A percentile compares a stretch with the other conserved stretches of the same genome.
Conservation (phyloP, 1,139 yeast species). For the Yamadazyma oceani region DNA sequence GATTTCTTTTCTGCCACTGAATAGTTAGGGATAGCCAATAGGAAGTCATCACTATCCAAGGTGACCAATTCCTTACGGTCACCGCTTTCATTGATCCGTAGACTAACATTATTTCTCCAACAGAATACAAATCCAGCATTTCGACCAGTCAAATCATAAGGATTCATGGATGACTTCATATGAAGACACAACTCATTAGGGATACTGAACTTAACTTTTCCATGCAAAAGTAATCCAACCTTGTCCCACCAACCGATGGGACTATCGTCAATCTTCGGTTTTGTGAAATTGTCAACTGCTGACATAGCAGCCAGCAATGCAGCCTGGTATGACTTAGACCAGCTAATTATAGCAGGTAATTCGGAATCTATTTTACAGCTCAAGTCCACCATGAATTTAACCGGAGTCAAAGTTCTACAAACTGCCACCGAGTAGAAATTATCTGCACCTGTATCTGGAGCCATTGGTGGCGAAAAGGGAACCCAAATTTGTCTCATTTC, state of each 20-base stretch:
- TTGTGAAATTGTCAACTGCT: conserved; percentile 58
- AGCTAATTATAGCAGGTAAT: conserved; percentile 41
- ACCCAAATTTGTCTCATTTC: conserved; percentile 47
- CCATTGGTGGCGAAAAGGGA: conserved; percentile 46
- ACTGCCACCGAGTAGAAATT: conserved; percentile 42
- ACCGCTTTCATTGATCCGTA: conserved; percentile 61
- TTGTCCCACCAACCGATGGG: conserved; percentile 77
- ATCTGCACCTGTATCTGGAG: conserved; percentile 24
- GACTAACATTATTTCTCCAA: conserved; percentile 66
- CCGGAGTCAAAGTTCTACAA: conserved; percentile 48
- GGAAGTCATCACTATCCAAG: conserved; percentile 64
- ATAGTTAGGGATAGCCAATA: conserved; percentile 66
- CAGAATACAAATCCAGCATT: conserved; percentile 80
- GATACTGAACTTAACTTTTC: conserved; percentile 56
- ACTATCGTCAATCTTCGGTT: conserved; percentile 80
- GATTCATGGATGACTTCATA: conserved; percentile 70
- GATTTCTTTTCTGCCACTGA: conserved; percentile 31
- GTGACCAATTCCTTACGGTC: conserved; percentile 63
- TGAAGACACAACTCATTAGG: conserved; percentile 50
- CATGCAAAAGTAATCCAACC: conserved; percentile 38
- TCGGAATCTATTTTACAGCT: conserved; percentile 35
- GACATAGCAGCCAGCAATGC: conserved; percentile 35
- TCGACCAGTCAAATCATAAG: conserved; percentile 67
- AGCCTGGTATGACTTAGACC: conserved; percentile 47
- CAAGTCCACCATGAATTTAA: conserved; percentile 39